These are phyloP conservation scores for Cladosporium austrohemisphaericum DNA, from an alignment of 2,329 filamentous ascomycete species.

Conservation along the genomic window DNA sequence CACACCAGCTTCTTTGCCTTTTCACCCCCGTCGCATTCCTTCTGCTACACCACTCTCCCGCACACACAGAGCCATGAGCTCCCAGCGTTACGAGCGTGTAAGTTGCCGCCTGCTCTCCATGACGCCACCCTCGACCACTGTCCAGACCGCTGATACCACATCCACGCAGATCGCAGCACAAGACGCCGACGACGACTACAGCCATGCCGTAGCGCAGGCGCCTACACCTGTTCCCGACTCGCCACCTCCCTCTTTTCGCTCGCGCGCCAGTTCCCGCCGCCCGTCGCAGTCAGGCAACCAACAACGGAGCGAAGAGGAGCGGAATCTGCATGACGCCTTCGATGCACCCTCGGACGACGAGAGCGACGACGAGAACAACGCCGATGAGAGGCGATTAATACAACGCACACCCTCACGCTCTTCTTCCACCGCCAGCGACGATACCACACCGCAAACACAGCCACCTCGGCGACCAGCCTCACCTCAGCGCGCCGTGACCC, in stretches of 20 bases:
- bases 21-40: background rate
- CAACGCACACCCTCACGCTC: conserved; percentile 37
- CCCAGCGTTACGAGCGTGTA: conserved; percentile 24
- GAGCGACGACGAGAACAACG: conserved; percentile 62
- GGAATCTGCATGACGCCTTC: conserved; percentile 89
- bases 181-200: conserved; percentile 42
- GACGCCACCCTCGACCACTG: conserved; percentile 9
- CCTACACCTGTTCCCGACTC: conserved; percentile 43
- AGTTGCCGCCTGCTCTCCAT: conserved; percentile 17
- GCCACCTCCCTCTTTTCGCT: conserved; percentile 78
- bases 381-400: conserved; percentile 79
- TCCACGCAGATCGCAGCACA: conserved; percentile 36
- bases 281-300: conserved; percentile 52
- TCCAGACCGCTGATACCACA: conserved; percentile 18
- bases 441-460: conserved; percentile 11
- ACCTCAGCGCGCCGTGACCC: conserved; percentile 49
- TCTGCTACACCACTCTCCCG: background rate
- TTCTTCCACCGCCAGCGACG: background rate
- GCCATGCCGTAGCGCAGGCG: conserved; percentile 26
- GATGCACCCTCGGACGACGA: conserved; percentile 61
- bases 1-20: too few relatives aligned
- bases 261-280: conserved; percentile 67
- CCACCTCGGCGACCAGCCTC: conserved; percentile 31
- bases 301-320: conserved; percentile 59
- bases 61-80: conserved; percentile 13